Evolutionary conservation across 352 stramenopile genomes (phyloP).

Genomic region (Globisporangium solare): DNA sequence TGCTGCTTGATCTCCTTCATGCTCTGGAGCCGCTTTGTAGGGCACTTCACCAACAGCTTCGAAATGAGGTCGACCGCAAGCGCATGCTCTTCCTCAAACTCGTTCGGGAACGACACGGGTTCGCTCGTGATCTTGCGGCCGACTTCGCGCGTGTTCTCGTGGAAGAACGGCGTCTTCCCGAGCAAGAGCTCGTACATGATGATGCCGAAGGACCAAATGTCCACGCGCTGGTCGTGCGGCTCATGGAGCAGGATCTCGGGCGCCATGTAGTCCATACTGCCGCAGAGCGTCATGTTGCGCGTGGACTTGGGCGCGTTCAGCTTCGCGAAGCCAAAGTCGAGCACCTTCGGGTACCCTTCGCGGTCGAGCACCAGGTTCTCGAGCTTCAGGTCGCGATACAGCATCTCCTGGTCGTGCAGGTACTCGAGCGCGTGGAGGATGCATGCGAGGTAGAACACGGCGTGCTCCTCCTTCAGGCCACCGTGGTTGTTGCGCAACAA

Average conservation of each 20-base stretch:
- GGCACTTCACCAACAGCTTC: constrained; percentile 55
- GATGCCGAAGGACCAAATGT: constrained; percentile 82
- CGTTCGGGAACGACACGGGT: constrained; percentile 58
- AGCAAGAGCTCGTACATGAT: constrained; percentile 87
- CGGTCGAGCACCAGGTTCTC: constrained; percentile 87
- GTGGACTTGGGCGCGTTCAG: constrained; percentile 38
- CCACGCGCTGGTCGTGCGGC: constrained; percentile 60
- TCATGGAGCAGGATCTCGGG: constrained; percentile 66
- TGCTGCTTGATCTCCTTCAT: constrained; percentile 58
- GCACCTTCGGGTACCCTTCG: constrained; percentile 83
- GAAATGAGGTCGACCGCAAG: constrained; percentile 50
- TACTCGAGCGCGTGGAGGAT: constrained; percentile 80
- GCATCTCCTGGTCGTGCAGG: constrained; percentile 56
- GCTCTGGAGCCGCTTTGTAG: constrained; percentile 27
- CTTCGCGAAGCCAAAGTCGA: constrained; percentile 83
- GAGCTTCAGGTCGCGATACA: constrained; percentile 90
- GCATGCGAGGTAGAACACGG: constrained; percentile 89
- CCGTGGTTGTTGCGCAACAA: constrained; percentile 40
- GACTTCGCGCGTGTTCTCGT: constrained; percentile 72
- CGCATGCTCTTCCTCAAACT: constrained; percentile 53
- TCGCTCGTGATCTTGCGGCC: constrained; percentile 71
- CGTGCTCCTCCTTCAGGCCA: constrained; percentile 49
- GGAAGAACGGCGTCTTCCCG: constrained; percentile 85
- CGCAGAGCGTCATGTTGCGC: constrained; percentile 71
- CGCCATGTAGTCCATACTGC: constrained; percentile 82